Evolutionary conservation across 78 protist genomes (phyloP).

Genomic region (Blattamonas nauphoetae): DNA sequence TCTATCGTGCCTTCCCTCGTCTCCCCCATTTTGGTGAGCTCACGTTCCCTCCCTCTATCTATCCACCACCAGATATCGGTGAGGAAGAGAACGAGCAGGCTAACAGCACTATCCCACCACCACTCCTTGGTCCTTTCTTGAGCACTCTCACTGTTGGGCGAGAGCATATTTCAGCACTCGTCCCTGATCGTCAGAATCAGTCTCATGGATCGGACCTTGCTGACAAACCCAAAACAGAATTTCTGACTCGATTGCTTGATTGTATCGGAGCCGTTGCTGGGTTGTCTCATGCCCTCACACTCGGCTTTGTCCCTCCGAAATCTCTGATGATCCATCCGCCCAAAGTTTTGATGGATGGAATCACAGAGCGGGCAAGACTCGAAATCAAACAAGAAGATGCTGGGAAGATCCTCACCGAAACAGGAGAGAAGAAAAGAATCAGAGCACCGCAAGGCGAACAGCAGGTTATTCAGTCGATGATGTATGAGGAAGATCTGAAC

Average conservation of each 20-base stretch:
- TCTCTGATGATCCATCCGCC: background rate
- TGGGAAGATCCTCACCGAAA: background rate
- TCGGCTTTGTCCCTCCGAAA: background rate
- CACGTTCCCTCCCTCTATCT: background rate
- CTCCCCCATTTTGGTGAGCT: background rate
- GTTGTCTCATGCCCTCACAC: background rate
- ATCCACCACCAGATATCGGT: background rate
- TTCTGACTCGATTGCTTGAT: background rate
- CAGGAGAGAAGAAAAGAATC: background rate
- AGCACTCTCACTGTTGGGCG: background rate
- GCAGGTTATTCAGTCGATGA: background rate
- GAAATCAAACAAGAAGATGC: background rate
- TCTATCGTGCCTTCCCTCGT: background rate
- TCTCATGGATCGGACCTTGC: background rate
- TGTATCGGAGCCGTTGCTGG: background rate
- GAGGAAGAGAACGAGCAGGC: background rate
- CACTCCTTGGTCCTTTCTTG: background rate
- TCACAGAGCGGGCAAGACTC: background rate
- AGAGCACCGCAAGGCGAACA: too few relatives aligned
- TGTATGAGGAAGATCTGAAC: too few relatives aligned
- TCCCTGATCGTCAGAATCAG: background rate
- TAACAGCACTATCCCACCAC: background rate
- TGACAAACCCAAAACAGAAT: background rate
- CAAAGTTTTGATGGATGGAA: background rate
- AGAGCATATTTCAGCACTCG: background rate